A percentile compares a stretch with the other conserved stretches of the same genome.
These are phyloP conservation scores for Penicillium sp. DNA, from an alignment of 2,329 filamentous ascomycete species.

Conservation along the genomic window DNA sequence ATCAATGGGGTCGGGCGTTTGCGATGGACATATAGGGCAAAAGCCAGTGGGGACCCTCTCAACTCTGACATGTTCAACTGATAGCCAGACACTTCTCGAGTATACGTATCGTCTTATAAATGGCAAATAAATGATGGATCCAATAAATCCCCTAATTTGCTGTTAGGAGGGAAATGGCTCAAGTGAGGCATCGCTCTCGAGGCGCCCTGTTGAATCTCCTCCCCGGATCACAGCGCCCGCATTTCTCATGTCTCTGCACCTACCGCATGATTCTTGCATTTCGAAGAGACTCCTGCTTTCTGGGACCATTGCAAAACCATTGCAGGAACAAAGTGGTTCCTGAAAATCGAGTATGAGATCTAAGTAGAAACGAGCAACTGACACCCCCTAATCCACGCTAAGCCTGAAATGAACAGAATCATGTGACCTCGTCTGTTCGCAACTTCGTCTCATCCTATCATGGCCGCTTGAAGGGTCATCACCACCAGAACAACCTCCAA, in stretches of 20 bases:
- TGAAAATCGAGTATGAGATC: not conserved
- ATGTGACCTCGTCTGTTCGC: conserved; percentile 21
- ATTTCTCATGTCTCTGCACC: not conserved
- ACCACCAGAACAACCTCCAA: conserved; percentile 29
- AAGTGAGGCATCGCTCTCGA: conserved; percentile 1
- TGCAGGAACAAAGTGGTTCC: not conserved
- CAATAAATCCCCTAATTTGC: not conserved
- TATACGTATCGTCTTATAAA: not conserved
- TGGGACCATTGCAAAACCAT: not conserved
- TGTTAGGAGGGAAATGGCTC: not conserved
- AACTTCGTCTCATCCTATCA: conserved; percentile 24
- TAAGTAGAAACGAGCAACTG: not conserved
- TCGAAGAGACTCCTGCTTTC: not conserved
- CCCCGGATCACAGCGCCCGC: not conserved
- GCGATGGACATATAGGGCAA: conserved; percentile 15
- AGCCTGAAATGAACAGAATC: conserved; percentile 11
- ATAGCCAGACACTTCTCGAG: conserved; percentile 10
- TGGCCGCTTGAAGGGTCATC: conserved; percentile 29
- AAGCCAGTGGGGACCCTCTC: conserved; percentile 9
- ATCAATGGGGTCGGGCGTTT: conserved; percentile 23
- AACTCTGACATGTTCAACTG: conserved; percentile 25
- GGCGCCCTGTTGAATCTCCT: not conserved
- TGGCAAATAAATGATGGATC: conserved; percentile 4
- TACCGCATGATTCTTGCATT: not conserved
- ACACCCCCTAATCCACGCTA: conserved; percentile 8